These are phyloP conservation scores for Kentomonas sorsogonicus DNA, from an alignment of 208 protist genomes.

Conservation along the genomic window DNA sequence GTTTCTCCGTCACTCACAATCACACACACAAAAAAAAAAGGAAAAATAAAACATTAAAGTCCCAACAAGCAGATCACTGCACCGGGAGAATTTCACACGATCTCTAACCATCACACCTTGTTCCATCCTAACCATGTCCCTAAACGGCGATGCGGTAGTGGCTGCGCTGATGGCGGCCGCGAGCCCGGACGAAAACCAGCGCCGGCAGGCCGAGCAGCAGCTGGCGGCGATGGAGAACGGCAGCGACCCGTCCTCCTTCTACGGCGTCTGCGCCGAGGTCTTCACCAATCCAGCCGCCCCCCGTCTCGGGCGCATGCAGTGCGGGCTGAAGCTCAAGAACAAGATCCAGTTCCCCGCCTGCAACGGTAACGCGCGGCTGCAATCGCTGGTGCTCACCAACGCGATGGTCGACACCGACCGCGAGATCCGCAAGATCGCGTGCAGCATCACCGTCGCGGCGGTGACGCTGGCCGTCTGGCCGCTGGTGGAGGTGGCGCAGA, in stretches of 20 bases:
- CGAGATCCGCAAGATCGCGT: constrained; percentile 65
- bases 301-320: constrained; percentile 45
- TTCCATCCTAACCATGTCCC: too few relatives aligned
- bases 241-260: constrained; percentile 45
- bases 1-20: constrained; percentile 5
- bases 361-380: constrained; percentile 40
- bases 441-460: constrained; percentile 66
- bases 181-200: constrained; percentile 41
- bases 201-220: constrained; percentile 49
- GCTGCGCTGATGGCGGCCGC: constrained; percentile 55
- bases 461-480: constrained; percentile 69
- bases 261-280: constrained; percentile 57
- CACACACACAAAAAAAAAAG: constrained; percentile 14
- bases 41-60: constrained; percentile 4
- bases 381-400: constrained; percentile 43
- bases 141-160: too few relatives aligned
- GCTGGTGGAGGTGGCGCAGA: constrained; percentile 34
- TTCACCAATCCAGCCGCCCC: constrained; percentile 34
- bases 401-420: constrained; percentile 55
- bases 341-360: constrained; percentile 48
- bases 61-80: not conserved
- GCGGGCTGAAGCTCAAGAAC: constrained; percentile 75
- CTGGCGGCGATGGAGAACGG: constrained; percentile 53
- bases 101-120: too few relatives aligned
- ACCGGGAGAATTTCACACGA: constrained; percentile 2